Base-by-base conservation (phyloP, 495 filamentous ascomycete species). In the Tuber umbilicatum region DNA sequence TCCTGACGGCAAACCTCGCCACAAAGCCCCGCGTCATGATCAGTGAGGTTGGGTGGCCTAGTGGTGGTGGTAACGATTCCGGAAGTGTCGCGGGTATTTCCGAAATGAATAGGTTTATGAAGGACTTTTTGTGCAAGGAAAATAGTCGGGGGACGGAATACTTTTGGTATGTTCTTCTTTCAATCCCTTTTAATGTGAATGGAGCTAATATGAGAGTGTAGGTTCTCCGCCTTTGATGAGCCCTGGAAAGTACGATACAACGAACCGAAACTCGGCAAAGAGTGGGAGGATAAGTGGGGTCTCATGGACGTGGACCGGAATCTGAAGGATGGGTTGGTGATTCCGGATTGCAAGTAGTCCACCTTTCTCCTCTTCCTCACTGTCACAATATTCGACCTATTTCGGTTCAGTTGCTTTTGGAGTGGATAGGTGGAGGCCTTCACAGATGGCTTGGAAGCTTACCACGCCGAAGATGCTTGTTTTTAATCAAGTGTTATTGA, bases 231-330 rank as follows among this genome's bases (percentile, higher is more conserved):
- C 23, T 97, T 97, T 81, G 94, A 97, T 80, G 94, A 97, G 84
- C 93, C 94, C 4, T 99, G 95, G 95, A 97, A 97, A 84, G 84
- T 91, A 38, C 75, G 78, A 38, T 96, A 88, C 83, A 90, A 99
- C 81, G 85, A 83, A 4, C 81, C 84, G 1, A 85, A 82, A 1
- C 79, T 84, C 6, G 89, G 87, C 19, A 86, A 94, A 84, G 86
- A 92, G 73, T 97, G 94, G 94, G 95, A 99, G 84, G 93, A 96
- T 80, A 91, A 97, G 81, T 98, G 94, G 94, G 95, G 95, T 41
- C 84, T 99, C 35, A 90, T 99, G 89, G 93, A 97, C 83, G 86
- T 92, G 2, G 89, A 92, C 75, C 89, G 95, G 72, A 93, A 94
- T 35, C 82, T 99, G 81, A 99, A 99, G 84, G 79, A 86, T 3